phyloP scores from a whole-genome alignment of 257 asterid genomes.

The Gentiana macrophylla region DNA sequence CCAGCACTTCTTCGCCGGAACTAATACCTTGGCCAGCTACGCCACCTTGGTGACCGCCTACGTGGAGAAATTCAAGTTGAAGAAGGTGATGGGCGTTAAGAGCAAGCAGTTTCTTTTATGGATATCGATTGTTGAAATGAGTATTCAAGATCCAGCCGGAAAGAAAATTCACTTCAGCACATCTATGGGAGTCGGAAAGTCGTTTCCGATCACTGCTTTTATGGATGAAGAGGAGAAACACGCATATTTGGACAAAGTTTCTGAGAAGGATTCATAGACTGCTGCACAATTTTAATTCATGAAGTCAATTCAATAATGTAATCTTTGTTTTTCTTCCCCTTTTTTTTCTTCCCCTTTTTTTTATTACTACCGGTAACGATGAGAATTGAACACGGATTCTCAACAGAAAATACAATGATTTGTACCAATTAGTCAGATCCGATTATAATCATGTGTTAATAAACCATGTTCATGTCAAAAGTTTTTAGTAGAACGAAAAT shows the following conservation, averaged over 20 bases:
- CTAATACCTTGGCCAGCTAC: conserved; percentile 60
- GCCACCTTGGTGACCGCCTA: conserved; percentile 70
- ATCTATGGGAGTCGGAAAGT: conserved; percentile 76
- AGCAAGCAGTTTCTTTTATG: conserved; percentile 78
- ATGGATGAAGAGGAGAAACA: conserved; percentile 62
- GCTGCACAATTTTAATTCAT: too few relatives aligned
- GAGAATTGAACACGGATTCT: too few relatives aligned
- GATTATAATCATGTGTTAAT: too few relatives aligned
- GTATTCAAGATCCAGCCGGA: conserved; percentile 34
- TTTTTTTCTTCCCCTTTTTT: too few relatives aligned
- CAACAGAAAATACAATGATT: too few relatives aligned
- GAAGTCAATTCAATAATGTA: too few relatives aligned
- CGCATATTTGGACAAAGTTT: conserved; percentile 21
- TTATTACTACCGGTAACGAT: too few relatives aligned
- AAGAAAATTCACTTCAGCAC: conserved; percentile 70
- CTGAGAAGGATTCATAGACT: too few relatives aligned
- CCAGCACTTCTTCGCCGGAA: conserved; percentile 51
- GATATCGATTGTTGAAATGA: conserved; percentile 93
- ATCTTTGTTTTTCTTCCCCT: too few relatives aligned
- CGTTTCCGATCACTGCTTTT: conserved; percentile 67
- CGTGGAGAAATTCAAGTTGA: conserved; percentile 79
- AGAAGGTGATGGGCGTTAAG: conserved; percentile 86
- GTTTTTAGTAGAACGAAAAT: too few relatives aligned
- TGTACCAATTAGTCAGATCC: too few relatives aligned
- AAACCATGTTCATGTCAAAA: too few relatives aligned